phyloP scores from a whole-genome alignment of 2,329 filamentous ascomycete genomes.

The Colletotrichum lindemuthianum region DNA sequence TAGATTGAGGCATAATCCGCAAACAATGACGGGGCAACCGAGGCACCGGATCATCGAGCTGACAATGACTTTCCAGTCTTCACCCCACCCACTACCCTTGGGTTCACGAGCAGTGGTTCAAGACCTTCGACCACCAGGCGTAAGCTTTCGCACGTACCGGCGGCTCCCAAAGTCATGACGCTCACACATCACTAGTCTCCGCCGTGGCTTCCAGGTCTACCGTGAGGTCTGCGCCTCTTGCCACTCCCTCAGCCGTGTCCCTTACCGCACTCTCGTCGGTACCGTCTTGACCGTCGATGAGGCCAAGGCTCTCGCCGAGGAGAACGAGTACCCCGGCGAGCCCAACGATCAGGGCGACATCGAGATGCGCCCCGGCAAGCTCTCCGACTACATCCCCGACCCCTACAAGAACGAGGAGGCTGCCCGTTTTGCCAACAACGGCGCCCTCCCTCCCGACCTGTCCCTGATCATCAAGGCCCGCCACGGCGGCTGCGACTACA shows the following conservation, averaged over 20 bases:
- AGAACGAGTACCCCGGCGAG: slow-evolving; percentile 98
- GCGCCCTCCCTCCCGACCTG: slow-evolving; percentile 96
- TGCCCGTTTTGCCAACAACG: slow-evolving; percentile 96
- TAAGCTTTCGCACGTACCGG: slow-evolving; percentile 61
- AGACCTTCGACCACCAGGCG: slow-evolving; percentile 97
- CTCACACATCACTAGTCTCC: slow-evolving; percentile 71
- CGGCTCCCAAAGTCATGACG: slow-evolving; percentile 8
- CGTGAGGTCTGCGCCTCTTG: slow-evolving; percentile 97
- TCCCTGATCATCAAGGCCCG: slow-evolving; percentile 97
- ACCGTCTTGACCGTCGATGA: slow-evolving; percentile 95
- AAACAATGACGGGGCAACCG: slow-evolving; percentile 14
- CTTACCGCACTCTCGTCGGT: slow-evolving; percentile 92
- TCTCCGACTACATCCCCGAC: slow-evolving; percentile 93
- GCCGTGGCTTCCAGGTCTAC: slow-evolving; percentile 99
- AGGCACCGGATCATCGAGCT: slow-evolving; percentile 23
- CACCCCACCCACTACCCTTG: slow-evolving; percentile 94
- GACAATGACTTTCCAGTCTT: slow-evolving; percentile 67
- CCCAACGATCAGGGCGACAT: slow-evolving; percentile 98
- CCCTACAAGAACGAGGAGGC: slow-evolving; percentile 99
- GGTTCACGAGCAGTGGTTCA: slow-evolving; percentile 91
- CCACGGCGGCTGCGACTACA: slow-evolving; percentile 98
- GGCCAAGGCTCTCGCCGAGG: slow-evolving; percentile 96
- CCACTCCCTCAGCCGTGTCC: slow-evolving; percentile 94
- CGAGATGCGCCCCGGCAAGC: slow-evolving; percentile 97
- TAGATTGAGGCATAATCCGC: slow-evolving; percentile 36